Conservation (phyloP, 2,329 filamentous ascomycete genomes). For the Diaporthe amygdali region DNA sequence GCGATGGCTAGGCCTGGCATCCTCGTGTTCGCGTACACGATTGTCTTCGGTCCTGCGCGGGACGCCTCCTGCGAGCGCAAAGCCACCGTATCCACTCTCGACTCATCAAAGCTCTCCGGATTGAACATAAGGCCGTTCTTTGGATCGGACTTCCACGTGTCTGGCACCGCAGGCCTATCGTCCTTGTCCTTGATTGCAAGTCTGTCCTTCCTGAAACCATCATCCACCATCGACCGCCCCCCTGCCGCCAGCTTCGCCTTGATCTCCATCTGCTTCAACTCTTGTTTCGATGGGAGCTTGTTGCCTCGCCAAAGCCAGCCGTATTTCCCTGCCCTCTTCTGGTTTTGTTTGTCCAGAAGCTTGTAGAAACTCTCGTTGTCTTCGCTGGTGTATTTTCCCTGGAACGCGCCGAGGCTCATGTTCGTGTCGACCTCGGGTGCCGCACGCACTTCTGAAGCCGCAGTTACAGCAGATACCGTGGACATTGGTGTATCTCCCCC, state of each 20-base stretch:
- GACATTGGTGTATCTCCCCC: slow-evolving; percentile 77
- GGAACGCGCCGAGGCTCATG: slow-evolving; percentile 84
- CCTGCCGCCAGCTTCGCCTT: slow-evolving; percentile 56
- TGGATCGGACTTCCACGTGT: slow-evolving; percentile 76
- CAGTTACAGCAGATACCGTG: slow-evolving; percentile 42
- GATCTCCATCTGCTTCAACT: slow-evolving; percentile 70
- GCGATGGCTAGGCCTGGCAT: slow-evolving; percentile 58
- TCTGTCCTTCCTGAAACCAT: slow-evolving; percentile 62
- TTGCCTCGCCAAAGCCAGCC: slow-evolving; percentile 90
- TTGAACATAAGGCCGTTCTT: slow-evolving; percentile 89
- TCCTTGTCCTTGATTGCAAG: slow-evolving; percentile 71
- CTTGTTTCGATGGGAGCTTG: slow-evolving; percentile 81
- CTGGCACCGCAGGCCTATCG: slow-evolving; percentile 75
- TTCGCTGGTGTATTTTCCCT: slow-evolving; percentile 93
- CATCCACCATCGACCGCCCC: slow-evolving; percentile 54
- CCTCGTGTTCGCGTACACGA: slow-evolving; percentile 85
- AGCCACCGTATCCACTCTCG: slow-evolving; percentile 61
- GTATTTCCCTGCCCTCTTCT: slow-evolving; percentile 82
- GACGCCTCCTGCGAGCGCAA: slow-evolving; percentile 74
- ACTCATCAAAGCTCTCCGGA: slow-evolving; percentile 68
- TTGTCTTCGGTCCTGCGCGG: slow-evolving; percentile 75
- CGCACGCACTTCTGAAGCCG: slow-evolving; percentile 31
- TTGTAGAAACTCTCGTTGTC: slow-evolving; percentile 98
- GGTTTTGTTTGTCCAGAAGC: slow-evolving; percentile 88
- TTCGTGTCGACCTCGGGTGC: slow-evolving; percentile 69